Evolutionary conservation across 768 basidiomycete genomes (phyloP), one percentile per base, ranked within the genome.

Genomic region (Hericium rajendrae): DNA sequence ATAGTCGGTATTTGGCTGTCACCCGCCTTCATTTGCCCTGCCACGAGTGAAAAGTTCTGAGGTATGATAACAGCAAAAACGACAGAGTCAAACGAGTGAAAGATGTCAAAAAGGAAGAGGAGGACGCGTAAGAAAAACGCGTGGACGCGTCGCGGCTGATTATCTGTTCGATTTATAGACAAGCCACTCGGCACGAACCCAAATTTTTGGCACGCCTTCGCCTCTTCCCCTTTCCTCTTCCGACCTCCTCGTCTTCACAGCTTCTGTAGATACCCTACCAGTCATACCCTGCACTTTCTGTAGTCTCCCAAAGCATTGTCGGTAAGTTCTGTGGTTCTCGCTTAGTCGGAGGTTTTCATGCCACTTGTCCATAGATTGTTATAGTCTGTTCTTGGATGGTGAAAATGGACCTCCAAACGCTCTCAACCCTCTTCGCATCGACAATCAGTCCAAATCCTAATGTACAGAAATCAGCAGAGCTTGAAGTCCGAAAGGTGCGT

Each of bases 381-480:
- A 6, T 8, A 32, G 32, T 32, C 32, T 32, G 32, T 32, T 8
- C 8, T 8, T 10, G 32, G 32, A 32, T 10, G 48, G 51, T 46
- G 20, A 46, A 46, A 51, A 88, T 89, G 88, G 88, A 90, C 70
- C 74, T 88, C 51, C 84, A 86, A 68, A 80, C 82, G 13, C 76
- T 93, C 56, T 85, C 87, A 8, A 80, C 81, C 63, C 82, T 93
- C 52, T 92, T 93, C 66, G 78, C 87, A 6, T 84, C 86, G 37
- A 91, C 90, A 6, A 85, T 83, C 72, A 88, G 79, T 66, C 78
- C 86, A 6, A 88, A 95, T 72, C 89, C 91, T 54, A 93, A 93
- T 74, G 80, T 86, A 59, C 85, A 91, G 63, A 90, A 90, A 67
- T 75, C 88, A 39, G 88, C 85, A 48, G 92, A 95, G 70, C 81